Evolutionary conservation across 257 asterid species (phyloP).

Genomic region (Avicennia marina): DNA sequence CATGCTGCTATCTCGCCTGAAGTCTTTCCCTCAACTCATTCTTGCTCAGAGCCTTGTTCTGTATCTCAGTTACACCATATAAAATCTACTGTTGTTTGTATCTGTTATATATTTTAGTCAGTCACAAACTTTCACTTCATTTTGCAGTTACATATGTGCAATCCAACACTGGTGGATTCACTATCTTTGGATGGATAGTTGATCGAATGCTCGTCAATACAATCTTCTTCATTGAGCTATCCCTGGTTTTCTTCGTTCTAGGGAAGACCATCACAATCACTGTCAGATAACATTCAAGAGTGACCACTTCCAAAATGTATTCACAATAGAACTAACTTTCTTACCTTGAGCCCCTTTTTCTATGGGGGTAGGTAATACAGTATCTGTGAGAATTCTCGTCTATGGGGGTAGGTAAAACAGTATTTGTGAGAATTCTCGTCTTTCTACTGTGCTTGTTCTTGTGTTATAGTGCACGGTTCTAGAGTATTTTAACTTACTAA

Average conservation of each 20-base stretch:
- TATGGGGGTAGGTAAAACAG: too few relatives aligned
- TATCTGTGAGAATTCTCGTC: too few relatives aligned
- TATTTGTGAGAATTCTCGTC: too few relatives aligned
- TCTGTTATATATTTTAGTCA: too few relatives aligned
- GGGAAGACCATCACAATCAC: constrained; percentile 72
- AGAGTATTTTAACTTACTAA: too few relatives aligned
- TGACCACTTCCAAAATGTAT: background rate
- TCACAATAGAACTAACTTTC: background rate
- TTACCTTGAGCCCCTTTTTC: background rate
- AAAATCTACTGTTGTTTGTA: too few relatives aligned
- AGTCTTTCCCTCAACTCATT: background rate
- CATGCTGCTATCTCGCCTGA: background rate
- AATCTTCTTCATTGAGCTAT: constrained; percentile 74
- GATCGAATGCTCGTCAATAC: constrained; percentile 73
- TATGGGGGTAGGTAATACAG: background rate
- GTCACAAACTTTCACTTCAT: background rate
- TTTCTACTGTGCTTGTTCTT: too few relatives aligned
- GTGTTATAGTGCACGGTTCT: too few relatives aligned
- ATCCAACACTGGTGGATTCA: constrained; percentile 82
- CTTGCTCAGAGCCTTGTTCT: background rate
- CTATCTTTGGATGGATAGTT: constrained; percentile 73
- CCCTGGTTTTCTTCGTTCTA: constrained; percentile 72
- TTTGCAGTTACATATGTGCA: constrained; percentile 74
- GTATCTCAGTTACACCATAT: background rate
- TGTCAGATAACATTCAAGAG: constrained; percentile 31